Conservation (phyloP, 2,329 filamentous ascomycete species). For the Akanthomyces lecanii region DNA sequence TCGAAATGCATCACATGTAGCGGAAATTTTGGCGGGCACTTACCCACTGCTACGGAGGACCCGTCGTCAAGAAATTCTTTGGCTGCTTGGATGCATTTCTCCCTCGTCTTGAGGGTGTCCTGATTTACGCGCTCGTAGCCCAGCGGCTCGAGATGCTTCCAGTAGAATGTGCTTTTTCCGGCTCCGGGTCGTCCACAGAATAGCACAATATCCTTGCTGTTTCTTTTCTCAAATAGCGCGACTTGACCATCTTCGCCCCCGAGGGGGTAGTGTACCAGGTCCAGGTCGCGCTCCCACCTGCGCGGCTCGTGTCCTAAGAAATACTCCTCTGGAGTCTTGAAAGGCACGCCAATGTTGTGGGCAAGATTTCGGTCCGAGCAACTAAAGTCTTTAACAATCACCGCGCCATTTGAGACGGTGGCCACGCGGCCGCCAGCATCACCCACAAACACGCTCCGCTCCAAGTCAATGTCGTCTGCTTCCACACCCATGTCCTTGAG, state of each 20-base stretch:
- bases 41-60: slow-evolving; percentile 73
- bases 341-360: slow-evolving; percentile 74
- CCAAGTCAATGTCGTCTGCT: slow-evolving; percentile 59
- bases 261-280: slow-evolving; percentile 57
- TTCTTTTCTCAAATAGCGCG: slow-evolving; percentile 55
- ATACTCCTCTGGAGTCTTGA: slow-evolving; percentile 86
- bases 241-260: slow-evolving; percentile 23
- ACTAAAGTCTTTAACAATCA: slow-evolving; percentile 54
- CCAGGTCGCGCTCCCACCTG: slow-evolving; percentile 66
- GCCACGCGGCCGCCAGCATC: slow-evolving; percentile 69
- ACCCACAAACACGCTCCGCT: slow-evolving; percentile 77
- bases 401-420: slow-evolving; percentile 23
- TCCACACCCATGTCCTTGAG: slow-evolving; percentile 57
- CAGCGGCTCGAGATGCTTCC: slow-evolving; percentile 69
- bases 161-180: slow-evolving; percentile 90
- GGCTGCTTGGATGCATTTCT: slow-evolving; percentile 70
- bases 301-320: slow-evolving; percentile 67
- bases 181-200: slow-evolving; percentile 86
- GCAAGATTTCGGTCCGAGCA: slow-evolving; percentile 76
- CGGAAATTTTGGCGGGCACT: slow-evolving; percentile 29
- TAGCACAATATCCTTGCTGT: slow-evolving; percentile 69
- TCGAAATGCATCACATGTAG: not conserved
- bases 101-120: slow-evolving; percentile 72
- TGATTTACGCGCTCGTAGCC: slow-evolving; percentile 87
- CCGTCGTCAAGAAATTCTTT: slow-evolving; percentile 59